Conservation (phyloP, 495 filamentous ascomycete genomes). For the Neurospora sp. region DNA sequence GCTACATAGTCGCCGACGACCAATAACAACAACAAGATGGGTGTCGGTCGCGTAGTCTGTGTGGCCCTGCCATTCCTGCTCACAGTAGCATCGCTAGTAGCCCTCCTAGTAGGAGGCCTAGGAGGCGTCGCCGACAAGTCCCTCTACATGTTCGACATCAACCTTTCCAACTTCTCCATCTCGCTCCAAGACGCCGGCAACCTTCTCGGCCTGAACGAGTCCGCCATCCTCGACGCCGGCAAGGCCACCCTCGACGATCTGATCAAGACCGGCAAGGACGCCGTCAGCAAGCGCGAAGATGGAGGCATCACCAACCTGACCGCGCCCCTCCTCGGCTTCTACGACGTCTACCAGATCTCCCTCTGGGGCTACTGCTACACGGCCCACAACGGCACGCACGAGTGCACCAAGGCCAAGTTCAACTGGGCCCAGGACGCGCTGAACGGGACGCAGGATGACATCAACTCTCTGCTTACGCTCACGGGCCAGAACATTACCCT, state of each 20-base stretch:
- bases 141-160: constrained; percentile 68
- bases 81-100: constrained; percentile 62
- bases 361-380: constrained; percentile 81
- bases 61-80: constrained; percentile 71
- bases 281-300: constrained; percentile 6
- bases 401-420: constrained; percentile 55
- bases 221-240: constrained; percentile 1
- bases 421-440: constrained; percentile 63
- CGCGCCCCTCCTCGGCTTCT: constrained; percentile 47
- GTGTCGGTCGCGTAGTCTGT: constrained; percentile 62
- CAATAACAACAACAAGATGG: constrained; percentile 14
- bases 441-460: constrained; percentile 42
- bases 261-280: neutral
- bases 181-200: constrained; percentile 15
- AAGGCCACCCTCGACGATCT: constrained; percentile 3
- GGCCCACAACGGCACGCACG: constrained; percentile 34
- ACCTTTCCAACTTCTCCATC: constrained; percentile 37
- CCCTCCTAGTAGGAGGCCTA: constrained; percentile 60
- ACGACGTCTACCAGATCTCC: constrained; percentile 69
- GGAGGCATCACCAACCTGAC: constrained; percentile 29
- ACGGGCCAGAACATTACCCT: constrained; percentile 39
- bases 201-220: constrained; percentile 6
- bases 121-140: constrained; percentile 59
- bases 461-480: constrained; percentile 30
- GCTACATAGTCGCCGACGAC: neutral